These are phyloP conservation scores for Pythium aquatile DNA, from an alignment of 352 stramenopile genomes.

Conservation along the genomic window DNA sequence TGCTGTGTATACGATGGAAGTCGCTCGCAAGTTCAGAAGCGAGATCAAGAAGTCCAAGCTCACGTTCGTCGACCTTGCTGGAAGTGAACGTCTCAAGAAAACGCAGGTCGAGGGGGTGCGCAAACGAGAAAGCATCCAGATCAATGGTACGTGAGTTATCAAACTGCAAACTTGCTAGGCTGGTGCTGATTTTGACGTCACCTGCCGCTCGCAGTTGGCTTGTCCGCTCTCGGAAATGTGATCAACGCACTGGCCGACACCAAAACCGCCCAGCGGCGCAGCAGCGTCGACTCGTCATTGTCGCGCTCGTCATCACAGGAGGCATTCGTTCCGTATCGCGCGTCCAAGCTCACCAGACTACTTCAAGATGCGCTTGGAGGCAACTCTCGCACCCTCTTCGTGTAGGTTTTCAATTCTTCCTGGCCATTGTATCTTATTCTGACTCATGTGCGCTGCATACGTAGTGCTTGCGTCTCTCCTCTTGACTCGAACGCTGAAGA, in stretches of 20 bases:
- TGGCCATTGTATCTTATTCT: neutral
- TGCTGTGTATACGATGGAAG: constrained; percentile 57
- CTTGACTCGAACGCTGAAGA: constrained; percentile 47
- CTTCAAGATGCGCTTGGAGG: constrained; percentile 53
- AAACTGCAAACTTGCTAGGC: neutral
- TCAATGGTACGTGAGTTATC: constrained; percentile 35
- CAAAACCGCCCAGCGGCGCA: constrained; percentile 25
- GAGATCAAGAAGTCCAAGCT: constrained; percentile 55
- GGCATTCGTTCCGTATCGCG: constrained; percentile 40
- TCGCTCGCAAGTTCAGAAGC: constrained; percentile 38
- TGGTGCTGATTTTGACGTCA: neutral
- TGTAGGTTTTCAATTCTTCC: constrained; percentile 28
- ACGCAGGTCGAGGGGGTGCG: constrained; percentile 47
- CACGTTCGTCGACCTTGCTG: constrained; percentile 61
- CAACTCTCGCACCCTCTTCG: constrained; percentile 59
- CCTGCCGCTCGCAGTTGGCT: constrained; percentile 30
- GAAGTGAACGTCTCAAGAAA: constrained; percentile 57
- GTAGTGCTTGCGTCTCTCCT: constrained; percentile 69
- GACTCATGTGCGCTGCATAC: neutral
- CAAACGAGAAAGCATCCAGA: constrained; percentile 60
- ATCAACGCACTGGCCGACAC: constrained; percentile 58
- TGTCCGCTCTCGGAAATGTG: constrained; percentile 51
- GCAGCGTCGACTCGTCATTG: constrained; percentile 14
- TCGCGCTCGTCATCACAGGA: constrained; percentile 24
- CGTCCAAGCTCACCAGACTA: constrained; percentile 54